Evolutionary conservation across 768 basidiomycete species (phyloP), one percentile per base, ranked within the genome.

Genomic region (Sporobolomyces pararoseus): DNA sequence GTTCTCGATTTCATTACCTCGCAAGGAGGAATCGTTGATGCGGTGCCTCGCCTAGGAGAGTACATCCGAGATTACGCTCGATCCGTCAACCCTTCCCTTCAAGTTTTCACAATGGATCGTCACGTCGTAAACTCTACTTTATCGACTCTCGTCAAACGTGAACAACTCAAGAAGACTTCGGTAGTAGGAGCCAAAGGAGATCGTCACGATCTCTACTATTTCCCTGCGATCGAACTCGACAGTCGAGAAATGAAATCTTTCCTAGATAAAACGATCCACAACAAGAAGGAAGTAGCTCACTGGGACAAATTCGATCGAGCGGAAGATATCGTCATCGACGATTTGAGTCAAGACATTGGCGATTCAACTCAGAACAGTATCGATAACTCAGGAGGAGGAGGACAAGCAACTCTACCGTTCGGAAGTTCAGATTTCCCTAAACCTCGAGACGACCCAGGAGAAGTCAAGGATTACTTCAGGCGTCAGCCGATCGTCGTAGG

Each of bases 401-500:
- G 25, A 19, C 17, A 35, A 7, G 31, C n/a, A 47, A 3, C 17
- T 31, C 13, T 1, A 35, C 6, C 55, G 32, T 23, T 27, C 32
- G 17, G 21, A 27, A 25, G 13, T 0, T 29, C 44, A 19, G 47
- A 62, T 17, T n/a, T 49, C 25, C 68, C 68, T 12, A 25, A 29
- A 12, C 58, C 63, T 23, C 6, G 31, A n/a, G 60, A 63, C 37
- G 37, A 23, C 7, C 31, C 62, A 13, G 65, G 59, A 10, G 55
- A 55, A 3, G 67, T 74, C 7, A 75, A 85, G 39, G 84, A 86
- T 27, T 83, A 85, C 37, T 81, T 91, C 65, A 79, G 89, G n/a
- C 83, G 84, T 3, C 89, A 94, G 76, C 83, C 84, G 53, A 85
- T 85, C 32, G 87, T 89, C 3, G 76, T 88, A n/a, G 83, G 85